phyloP scores from a whole-genome alignment of 495 filamentous ascomycete species.

The Penicillium canariense region DNA sequence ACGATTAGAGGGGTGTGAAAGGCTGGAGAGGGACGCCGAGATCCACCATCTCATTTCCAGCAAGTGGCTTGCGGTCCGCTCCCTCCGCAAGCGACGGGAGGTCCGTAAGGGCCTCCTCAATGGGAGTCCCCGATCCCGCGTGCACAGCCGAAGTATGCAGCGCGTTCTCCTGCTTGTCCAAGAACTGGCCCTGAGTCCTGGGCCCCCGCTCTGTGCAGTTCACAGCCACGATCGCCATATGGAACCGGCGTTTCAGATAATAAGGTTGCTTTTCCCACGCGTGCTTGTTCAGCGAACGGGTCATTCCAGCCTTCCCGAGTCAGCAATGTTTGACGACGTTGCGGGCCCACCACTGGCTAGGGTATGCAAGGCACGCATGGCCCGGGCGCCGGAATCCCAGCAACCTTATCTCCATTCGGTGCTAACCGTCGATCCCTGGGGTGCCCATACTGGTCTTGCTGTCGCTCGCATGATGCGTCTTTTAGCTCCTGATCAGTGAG shows the following conservation, averaged over 20 bases:
- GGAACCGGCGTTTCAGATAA: conserved; percentile 27
- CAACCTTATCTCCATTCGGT: conserved; percentile 33
- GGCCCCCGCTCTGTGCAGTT: not conserved
- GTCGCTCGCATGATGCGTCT: not conserved
- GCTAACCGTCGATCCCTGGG: conserved; percentile 8
- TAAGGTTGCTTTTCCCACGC: conserved; percentile 28
- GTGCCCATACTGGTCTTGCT: not conserved
- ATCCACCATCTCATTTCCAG: not conserved
- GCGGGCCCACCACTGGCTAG: conserved; percentile 16
- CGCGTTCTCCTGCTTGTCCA: not conserved
- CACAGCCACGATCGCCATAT: conserved; percentile 28
- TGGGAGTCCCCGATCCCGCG: conserved; percentile 8
- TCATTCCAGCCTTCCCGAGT: conserved; percentile 20
- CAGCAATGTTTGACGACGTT: conserved; percentile 30
- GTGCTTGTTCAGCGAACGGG: not conserved
- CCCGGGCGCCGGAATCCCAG: conserved; percentile 26
- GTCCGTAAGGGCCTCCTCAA: not conserved
- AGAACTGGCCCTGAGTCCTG: not conserved
- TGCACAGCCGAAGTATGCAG: conserved; percentile 15
- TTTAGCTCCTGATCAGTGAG: not conserved
- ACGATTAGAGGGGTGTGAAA: no score
- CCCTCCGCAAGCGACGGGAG: not conserved
- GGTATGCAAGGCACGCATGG: conserved; percentile 38
- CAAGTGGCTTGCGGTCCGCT: conserved; percentile 3
- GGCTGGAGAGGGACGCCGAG: not conserved